Base-by-base conservation (phyloP, 2,329 filamentous ascomycete species). In the Leptographium procerum region DNA sequence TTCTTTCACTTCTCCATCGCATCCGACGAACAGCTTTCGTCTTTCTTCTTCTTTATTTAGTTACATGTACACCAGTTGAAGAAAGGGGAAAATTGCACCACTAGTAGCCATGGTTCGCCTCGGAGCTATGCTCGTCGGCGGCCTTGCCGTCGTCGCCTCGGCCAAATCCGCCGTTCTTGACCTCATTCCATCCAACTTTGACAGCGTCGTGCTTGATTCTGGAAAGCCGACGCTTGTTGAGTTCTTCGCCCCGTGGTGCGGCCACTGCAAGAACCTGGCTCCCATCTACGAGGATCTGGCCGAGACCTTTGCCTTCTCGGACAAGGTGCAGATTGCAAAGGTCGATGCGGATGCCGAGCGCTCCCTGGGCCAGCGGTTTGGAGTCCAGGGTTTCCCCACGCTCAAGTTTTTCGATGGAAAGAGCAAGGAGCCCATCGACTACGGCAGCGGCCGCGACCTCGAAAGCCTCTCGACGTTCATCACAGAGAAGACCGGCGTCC, bases 231-330 rank as follows among this genome's bases (percentile, higher is more conserved):
- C 94, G 0, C 85, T 99, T 29, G 91, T 97, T 66, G 91, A 97
- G 73, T 99, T 99, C 82, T 97, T 95, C 70, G 94, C 94, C 36
- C 91, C 92, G 28, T 99, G 94, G 94, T 99, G 94, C 70, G 95
- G 94, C 34, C 94, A 99, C 81, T 99, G 94, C 89, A 97, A 97
- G 83, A 95, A 78, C 69, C 87, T 99, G 36, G 94, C 94, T 19
- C 95, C 94, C 55, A 78, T 95, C 60, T 99, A 95, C 74, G 94
- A 99, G 72, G 89, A 99, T 70, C 84, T 99, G 50, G 94, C 84
- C 52, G 72, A 78, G 55, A 76, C 79, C 48, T 95, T 91, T 72
- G 84, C 87, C 64, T 84, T 82, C 68, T 84, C 85, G 64, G 77
- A 82, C 69, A 82, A 87, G 71, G 83, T 99, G 58, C 85, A 86